Percentiles rank a stretch among this genome's conserved stretches.
These are phyloP conservation scores for Caryopteris hybrid DNA, from an alignment of 305 asterid genomes.

Conservation along the genomic window DNA sequence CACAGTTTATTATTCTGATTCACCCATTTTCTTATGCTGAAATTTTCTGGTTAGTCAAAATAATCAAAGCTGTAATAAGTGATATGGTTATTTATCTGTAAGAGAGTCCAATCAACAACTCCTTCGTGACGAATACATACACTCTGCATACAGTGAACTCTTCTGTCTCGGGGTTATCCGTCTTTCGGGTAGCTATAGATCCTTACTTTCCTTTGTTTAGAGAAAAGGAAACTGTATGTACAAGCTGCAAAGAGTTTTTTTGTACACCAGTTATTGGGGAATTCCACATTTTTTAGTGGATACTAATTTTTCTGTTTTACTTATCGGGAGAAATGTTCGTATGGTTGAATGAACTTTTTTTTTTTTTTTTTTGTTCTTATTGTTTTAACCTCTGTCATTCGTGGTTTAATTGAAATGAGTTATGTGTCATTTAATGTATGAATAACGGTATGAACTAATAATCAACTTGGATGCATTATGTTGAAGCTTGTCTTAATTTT, in stretches of 20 bases:
- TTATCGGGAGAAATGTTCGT: neutral
- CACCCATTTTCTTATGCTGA: conserved; percentile 12
- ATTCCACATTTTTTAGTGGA: conserved; percentile 1
- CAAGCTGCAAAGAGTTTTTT: neutral
- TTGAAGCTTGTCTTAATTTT: no score
- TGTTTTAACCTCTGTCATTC: neutral
- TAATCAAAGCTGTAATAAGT: conserved; percentile 27
- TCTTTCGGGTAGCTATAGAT: neutral
- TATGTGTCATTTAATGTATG: no score
- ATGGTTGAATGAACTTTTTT: neutral
- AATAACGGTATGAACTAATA: no score
- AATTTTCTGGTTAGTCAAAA: conserved; percentile 26
- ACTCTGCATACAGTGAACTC: neutral
- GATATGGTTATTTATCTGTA: conserved; percentile 4
- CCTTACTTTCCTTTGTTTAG: neutral
- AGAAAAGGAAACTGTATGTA: conserved; percentile 7
- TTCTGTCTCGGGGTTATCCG: neutral
- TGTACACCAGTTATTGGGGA: neutral
- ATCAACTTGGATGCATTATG: no score
- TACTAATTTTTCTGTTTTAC: neutral
- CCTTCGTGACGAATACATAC: conserved; percentile 1
- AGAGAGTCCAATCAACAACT: neutral
- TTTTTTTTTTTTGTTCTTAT: no score
- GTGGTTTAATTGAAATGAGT: neutral
- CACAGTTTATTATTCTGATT: neutral